Conservation (phyloP, 176 grass and related monocot genomes). For the Calamus simplicifolius region DNA sequence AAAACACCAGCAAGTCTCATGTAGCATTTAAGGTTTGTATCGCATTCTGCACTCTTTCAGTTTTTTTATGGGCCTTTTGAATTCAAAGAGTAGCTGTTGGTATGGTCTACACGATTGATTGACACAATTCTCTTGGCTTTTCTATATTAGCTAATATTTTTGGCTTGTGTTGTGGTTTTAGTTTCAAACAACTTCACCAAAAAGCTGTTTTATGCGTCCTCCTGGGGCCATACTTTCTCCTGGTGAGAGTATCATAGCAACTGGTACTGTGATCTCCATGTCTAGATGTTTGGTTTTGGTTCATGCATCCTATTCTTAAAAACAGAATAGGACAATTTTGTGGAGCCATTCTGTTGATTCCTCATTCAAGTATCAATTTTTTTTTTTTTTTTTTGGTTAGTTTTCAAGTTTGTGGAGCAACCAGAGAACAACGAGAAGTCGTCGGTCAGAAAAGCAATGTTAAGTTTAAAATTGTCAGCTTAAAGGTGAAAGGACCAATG, state of each 20-base stretch:
- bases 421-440: conserved; percentile 88
- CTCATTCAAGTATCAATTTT: conserved; percentile 19
- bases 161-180: conserved; percentile 17
- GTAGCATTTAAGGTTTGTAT: conserved; percentile 87
- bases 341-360: conserved; percentile 1
- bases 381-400: conserved; percentile 9
- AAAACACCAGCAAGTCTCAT: conserved; percentile 89
- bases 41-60: conserved; percentile 9
- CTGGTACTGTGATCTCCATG: conserved; percentile 39
- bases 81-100: too few species aligned
- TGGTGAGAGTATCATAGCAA: conserved; percentile 87
- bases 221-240: conserved; percentile 94
- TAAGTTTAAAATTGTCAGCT: conserved; percentile 99
- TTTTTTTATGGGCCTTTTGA: background rate
- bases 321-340: too few species aligned
- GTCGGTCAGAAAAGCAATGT: conserved; percentile 76
- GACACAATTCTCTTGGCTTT: too few species aligned
- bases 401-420: conserved; percentile 99
- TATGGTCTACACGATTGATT: too few species aligned
- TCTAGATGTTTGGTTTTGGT: too few species aligned
- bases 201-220: conserved; percentile 97
- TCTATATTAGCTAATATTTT: too few species aligned
- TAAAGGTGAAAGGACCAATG: conserved; percentile 95
- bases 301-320: too few species aligned
- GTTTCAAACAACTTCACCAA: conserved; percentile 99